Evolutionary conservation across 805 yeast species (phyloP).

Genomic region (Citeromyces matritensis): DNA sequence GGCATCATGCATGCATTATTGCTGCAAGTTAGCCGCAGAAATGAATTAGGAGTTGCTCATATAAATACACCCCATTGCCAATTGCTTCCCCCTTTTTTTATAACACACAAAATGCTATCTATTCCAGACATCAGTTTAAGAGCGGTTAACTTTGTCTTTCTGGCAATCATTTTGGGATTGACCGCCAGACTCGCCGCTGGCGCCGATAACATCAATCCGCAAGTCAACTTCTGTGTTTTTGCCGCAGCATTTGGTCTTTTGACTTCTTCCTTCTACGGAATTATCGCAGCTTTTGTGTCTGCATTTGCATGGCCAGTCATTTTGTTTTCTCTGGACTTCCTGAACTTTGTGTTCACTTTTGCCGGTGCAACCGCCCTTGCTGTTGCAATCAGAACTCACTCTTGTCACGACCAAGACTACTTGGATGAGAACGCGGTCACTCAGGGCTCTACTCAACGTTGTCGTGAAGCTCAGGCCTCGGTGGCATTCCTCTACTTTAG

Average conservation of each 20-base stretch:
- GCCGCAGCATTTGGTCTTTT: slow-evolving; percentile 78
- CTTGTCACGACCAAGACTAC: slow-evolving; percentile 61
- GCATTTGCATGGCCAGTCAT: slow-evolving; percentile 82
- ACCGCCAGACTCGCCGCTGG: slow-evolving; percentile 79
- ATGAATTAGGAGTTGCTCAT: too few relatives aligned
- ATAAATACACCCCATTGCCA: too few relatives aligned
- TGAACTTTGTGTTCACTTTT: slow-evolving; percentile 84
- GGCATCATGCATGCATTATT: too few relatives aligned
- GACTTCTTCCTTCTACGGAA: slow-evolving; percentile 68
- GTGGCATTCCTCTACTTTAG: slow-evolving; percentile 78
- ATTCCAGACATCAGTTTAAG: slow-evolving; percentile 68
- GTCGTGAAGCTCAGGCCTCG: slow-evolving; percentile 88
- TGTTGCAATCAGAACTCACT: slow-evolving; percentile 74
- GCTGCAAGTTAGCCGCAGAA: too few relatives aligned
- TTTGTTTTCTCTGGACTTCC: slow-evolving; percentile 62
- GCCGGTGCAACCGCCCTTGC: slow-evolving; percentile 94
- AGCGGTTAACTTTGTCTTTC: slow-evolving; percentile 55
- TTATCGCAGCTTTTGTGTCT: slow-evolving; percentile 60
- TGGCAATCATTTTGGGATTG: slow-evolving; percentile 72
- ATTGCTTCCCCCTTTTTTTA: too few relatives aligned
- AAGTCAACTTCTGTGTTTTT: slow-evolving; percentile 81
- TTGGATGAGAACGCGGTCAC: slow-evolving; percentile 49
- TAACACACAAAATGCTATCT: slow-evolving; percentile 24
- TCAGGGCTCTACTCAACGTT: slow-evolving; percentile 70
- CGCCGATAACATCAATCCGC: slow-evolving; percentile 35